Evolutionary conservation across 176 grass and related monocot genomes (phyloP).

Genomic region (Saccharum spontaneum): DNA sequence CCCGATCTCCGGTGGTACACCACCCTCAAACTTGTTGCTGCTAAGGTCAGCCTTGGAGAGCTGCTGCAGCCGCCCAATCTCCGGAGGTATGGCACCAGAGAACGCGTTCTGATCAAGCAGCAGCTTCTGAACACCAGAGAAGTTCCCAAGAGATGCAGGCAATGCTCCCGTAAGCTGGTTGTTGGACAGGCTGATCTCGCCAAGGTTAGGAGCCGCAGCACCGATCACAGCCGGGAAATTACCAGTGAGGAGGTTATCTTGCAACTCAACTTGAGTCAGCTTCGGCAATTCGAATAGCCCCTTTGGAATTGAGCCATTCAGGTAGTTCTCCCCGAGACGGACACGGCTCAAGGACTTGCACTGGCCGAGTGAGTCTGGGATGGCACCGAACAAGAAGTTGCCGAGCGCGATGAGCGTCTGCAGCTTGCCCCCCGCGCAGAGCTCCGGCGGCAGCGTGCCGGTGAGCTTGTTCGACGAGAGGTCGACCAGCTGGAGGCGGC

Average conservation of each 20-base stretch:
- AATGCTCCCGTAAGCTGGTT: constrained; percentile 70
- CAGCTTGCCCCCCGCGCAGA: constrained; percentile 58
- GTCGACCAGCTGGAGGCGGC: constrained; percentile 60
- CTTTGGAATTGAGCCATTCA: constrained; percentile 72
- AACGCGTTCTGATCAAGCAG: constrained; percentile 83
- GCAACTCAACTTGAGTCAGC: constrained; percentile 90
- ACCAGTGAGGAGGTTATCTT: constrained; percentile 86
- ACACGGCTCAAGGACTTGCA: constrained; percentile 64
- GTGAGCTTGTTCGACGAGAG: constrained; percentile 75
- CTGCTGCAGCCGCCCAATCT: constrained; percentile 83
- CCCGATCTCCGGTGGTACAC: constrained; percentile 67
- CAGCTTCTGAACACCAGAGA: constrained; percentile 89
- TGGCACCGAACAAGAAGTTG: constrained; percentile 65
- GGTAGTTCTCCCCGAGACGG: constrained; percentile 66
- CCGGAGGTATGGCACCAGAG: constrained; percentile 58
- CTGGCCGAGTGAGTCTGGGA: constrained; percentile 63
- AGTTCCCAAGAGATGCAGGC: constrained; percentile 76
- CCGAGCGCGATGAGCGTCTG: constrained; percentile 65
- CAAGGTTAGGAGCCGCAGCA: constrained; percentile 52
- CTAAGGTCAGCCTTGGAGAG: constrained; percentile 90
- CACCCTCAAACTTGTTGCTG: constrained; percentile 73
- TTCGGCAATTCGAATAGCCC: constrained; percentile 53
- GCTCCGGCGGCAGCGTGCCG: constrained; percentile 67
- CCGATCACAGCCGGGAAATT: constrained; percentile 55
- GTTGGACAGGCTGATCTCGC: constrained; percentile 86